These are phyloP conservation scores for Colletotrichum falcatum DNA, from an alignment of 2,329 filamentous ascomycete genomes.

Conservation along the genomic window DNA sequence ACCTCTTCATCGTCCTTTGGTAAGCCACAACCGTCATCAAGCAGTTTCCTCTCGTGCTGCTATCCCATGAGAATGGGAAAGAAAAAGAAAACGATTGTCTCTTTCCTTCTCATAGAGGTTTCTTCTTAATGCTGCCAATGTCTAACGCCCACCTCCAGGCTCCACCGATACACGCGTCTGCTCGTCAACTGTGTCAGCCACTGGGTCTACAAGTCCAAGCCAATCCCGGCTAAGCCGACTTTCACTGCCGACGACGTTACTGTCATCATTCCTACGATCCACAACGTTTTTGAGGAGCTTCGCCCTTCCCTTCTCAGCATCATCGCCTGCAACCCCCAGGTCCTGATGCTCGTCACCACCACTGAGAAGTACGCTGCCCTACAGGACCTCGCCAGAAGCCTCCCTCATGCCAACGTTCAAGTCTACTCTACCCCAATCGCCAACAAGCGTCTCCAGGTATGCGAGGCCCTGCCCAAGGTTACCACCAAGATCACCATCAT, in stretches of 20 bases:
- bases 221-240: conserved; percentile 82
- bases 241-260: conserved; percentile 88
- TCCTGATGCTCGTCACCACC: conserved; percentile 89
- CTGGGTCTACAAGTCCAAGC: conserved; percentile 87
- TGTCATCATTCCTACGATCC: conserved; percentile 92
- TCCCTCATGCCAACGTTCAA: conserved; percentile 71
- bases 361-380: conserved; percentile 80
- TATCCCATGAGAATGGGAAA: background rate
- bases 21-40: conserved; percentile 50
- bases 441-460: conserved; percentile 96
- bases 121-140: background rate
- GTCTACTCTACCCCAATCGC: conserved; percentile 85
- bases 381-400: conserved; percentile 72
- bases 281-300: conserved; percentile 86
- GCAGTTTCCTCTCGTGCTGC: background rate
- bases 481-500: conserved; percentile 88
- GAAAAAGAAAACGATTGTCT: background rate
- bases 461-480: conserved; percentile 88
- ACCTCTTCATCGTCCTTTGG: conserved; percentile 53
- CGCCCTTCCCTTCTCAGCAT: conserved; percentile 84
- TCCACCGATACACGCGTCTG: conserved; percentile 88
- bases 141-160: conserved; percentile 62
- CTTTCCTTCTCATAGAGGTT: background rate
- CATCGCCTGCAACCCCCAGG: conserved; percentile 74
- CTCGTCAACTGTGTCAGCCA: conserved; percentile 88